A percentile compares a stretch with the other conserved stretches of the same genome.
Evolutionary conservation across 768 basidiomycete genomes (phyloP).

Genomic region (Clavulina sp.): DNA sequence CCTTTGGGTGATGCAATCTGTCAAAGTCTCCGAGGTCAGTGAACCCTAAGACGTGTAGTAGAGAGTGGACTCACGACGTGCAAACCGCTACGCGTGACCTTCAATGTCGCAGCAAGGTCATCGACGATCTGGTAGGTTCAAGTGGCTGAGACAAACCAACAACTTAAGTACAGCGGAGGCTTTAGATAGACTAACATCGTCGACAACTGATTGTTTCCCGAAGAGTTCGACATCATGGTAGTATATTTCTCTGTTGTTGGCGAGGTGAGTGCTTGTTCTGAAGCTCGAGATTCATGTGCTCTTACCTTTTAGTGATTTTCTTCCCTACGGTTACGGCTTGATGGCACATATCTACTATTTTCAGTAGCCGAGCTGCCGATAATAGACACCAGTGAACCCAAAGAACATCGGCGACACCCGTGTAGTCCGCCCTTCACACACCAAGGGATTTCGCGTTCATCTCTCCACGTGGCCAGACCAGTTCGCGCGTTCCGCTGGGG

Average conservation of each 20-base stretch:
- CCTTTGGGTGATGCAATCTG: constrained; percentile 86
- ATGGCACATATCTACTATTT: background rate
- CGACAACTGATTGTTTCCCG: constrained; percentile 57
- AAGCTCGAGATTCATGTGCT: too few species aligned
- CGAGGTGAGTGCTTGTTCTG: too few species aligned
- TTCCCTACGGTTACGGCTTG: background rate
- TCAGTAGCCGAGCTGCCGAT: too few species aligned
- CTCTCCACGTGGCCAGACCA: too few species aligned
- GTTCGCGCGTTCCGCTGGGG: too few species aligned
- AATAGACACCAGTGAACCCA: too few species aligned
- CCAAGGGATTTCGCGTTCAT: too few species aligned
- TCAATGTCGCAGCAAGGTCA: constrained; percentile 72
- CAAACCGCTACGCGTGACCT: constrained; percentile 53
- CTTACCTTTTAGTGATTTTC: background rate
- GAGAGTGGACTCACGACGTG: constrained; percentile 41
- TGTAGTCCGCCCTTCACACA: too few species aligned
- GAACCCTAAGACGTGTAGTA: background rate
- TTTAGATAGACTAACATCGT: constrained; percentile 33
- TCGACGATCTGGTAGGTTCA: constrained; percentile 88
- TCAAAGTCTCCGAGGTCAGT: background rate
- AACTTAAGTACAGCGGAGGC: constrained; percentile 2
- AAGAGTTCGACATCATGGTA: constrained; percentile 75
- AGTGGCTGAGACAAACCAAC: background rate
- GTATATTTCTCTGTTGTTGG: constrained; percentile 59
- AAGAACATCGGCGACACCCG: too few species aligned